Percentiles rank a stretch among this genome's conserved stretches.
Conservation (phyloP, 768 basidiomycete species). For the Leccinum variicolor region DNA sequence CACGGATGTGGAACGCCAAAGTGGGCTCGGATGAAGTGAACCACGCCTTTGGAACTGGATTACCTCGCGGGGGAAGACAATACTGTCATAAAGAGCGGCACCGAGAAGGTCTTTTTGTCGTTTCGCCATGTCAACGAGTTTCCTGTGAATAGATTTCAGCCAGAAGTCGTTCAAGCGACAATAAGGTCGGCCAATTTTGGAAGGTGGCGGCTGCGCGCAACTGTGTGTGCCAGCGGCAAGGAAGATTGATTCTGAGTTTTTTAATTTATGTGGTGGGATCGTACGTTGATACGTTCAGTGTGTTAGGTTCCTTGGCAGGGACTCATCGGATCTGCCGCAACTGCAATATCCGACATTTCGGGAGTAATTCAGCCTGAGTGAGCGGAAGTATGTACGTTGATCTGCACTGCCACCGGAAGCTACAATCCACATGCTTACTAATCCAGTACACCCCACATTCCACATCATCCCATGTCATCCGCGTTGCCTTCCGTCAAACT, state of each 20-base stretch:
- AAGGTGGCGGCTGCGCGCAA: slow-evolving; percentile 5
- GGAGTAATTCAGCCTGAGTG: background rate
- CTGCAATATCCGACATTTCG: background rate
- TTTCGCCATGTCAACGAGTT: slow-evolving; percentile 33
- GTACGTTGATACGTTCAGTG: background rate
- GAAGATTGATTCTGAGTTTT: slow-evolving; percentile 1
- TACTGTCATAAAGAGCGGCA: slow-evolving; percentile 27
- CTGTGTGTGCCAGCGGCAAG: background rate
- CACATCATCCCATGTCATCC: slow-evolving; percentile 5
- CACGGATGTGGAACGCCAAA: slow-evolving; percentile 26
- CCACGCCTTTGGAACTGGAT: slow-evolving; percentile 19
- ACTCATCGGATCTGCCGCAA: background rate
- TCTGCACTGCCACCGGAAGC: background rate
- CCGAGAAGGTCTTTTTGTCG: slow-evolving; percentile 31
- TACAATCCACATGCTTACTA: slow-evolving; percentile 15
- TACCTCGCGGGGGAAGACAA: slow-evolving; percentile 25
- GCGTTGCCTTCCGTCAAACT: background rate
- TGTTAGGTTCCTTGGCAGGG: background rate
- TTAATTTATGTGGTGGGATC: background rate
- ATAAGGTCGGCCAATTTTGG: slow-evolving; percentile 27
- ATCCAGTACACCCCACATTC: background rate
- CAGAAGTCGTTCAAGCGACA: slow-evolving; percentile 20
- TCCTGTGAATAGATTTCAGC: slow-evolving; percentile 20
- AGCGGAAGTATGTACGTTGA: background rate
- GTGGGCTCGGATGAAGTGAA: slow-evolving; percentile 14